Conservation (phyloP, 1,284 basidiomycete genomes). For the Schizophyllum amplum region DNA sequence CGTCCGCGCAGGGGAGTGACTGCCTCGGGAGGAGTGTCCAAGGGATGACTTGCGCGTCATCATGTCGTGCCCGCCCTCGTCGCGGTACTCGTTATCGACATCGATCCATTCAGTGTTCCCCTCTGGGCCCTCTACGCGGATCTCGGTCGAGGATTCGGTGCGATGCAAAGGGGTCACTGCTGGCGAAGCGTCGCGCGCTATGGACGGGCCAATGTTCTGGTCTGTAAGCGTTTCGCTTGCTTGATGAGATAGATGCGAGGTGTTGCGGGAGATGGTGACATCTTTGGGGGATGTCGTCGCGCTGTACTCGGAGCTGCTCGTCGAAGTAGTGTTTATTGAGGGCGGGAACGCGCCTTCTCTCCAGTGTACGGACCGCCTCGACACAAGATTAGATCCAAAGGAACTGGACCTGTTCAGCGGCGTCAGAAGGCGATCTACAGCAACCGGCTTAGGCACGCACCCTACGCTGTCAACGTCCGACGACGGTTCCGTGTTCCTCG, state of each 20-base stretch:
- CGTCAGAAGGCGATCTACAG: neutral
- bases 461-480: conserved; percentile 2
- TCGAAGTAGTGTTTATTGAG: conserved; percentile 25
- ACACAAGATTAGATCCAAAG: neutral
- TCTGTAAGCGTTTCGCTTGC: neutral
- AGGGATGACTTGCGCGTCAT: conserved; percentile 12
- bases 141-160: neutral
- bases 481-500: conserved; percentile 4
- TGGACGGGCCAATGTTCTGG: neutral
- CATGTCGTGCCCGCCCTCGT: conserved; percentile 8
- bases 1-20: neutral
- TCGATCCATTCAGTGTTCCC: neutral
- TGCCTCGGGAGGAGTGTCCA: neutral
- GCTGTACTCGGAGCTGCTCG: conserved; percentile 14
- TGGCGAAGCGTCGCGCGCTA: neutral
- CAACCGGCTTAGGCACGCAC: conserved; percentile 2
- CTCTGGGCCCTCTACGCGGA: neutral
- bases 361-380: conserved; percentile 33
- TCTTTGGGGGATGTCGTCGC: conserved; percentile 1
- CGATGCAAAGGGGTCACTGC: no score
- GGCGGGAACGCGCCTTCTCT: conserved; percentile 65
- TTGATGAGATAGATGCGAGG: neutral
- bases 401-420: conserved; percentile 2
- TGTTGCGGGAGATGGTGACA: neutral
- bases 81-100: neutral